Conservation (phyloP, 768 basidiomycete species). For the Psilocybe subaeruginosa region DNA sequence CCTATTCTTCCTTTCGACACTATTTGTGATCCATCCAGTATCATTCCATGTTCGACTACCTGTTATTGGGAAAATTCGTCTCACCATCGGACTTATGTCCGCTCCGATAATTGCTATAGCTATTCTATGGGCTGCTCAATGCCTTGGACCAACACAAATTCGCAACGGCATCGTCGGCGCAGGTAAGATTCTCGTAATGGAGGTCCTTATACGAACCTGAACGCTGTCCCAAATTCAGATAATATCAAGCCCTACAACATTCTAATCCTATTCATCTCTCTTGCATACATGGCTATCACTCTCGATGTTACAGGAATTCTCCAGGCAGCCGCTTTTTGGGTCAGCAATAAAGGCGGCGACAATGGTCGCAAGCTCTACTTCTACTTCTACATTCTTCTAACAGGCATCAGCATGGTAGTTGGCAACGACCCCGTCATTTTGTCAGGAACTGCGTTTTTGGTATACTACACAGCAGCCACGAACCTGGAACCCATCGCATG, state of each 20-base stretch:
- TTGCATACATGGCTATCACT: slow-evolving; percentile 93
- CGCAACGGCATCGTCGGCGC: slow-evolving; percentile 73
- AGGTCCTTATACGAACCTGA: background rate
- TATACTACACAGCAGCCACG: slow-evolving; percentile 81
- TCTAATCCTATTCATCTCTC: slow-evolving; percentile 87
- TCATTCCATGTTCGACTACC: slow-evolving; percentile 41
- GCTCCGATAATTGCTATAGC: slow-evolving; percentile 58
- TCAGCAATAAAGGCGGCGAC: slow-evolving; percentile 76
- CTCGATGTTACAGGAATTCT: slow-evolving; percentile 89
- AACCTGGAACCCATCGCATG: slow-evolving; percentile 60
- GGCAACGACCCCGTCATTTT: slow-evolving; percentile 96
- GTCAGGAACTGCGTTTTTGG: slow-evolving; percentile 88
- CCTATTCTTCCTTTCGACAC: slow-evolving; percentile 57
- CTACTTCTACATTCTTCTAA: slow-evolving; percentile 85
- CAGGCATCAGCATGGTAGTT: slow-evolving; percentile 73
- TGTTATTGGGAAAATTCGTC: slow-evolving; percentile 29
- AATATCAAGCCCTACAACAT: slow-evolving; percentile 92
- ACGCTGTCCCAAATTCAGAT: slow-evolving; percentile 33
- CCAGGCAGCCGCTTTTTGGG: slow-evolving; percentile 86
- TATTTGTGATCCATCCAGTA: slow-evolving; percentile 54
- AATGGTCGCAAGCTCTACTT: slow-evolving; percentile 76
- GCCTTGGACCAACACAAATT: slow-evolving; percentile 54
- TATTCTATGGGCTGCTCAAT: slow-evolving; percentile 61
- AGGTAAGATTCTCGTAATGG: slow-evolving; percentile 12
- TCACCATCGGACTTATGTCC: slow-evolving; percentile 52